These are phyloP conservation scores for Cryptosporidium meleagridis DNA, from an alignment of 169 alveolate species.

Conservation along the genomic window DNA sequence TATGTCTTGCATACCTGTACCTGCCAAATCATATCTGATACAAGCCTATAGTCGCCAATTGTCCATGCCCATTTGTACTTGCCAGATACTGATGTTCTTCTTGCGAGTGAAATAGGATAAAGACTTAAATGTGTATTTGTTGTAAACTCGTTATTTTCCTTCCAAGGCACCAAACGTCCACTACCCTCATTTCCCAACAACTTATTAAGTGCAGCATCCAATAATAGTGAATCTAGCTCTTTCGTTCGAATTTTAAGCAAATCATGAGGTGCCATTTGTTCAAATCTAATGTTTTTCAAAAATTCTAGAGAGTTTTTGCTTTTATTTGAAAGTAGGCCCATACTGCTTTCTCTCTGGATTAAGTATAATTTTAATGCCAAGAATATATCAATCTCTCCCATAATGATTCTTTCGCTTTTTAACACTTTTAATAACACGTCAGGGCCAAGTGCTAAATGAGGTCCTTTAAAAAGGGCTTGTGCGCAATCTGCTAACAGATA, in stretches of 20 bases:
- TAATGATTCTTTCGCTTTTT: conserved; percentile 45
- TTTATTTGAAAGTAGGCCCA: conserved; percentile 37
- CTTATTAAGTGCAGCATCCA: conserved; percentile 60
- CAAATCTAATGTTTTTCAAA: conserved; percentile 61
- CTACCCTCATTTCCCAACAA: conserved; percentile 56
- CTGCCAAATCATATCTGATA: conserved; percentile 75
- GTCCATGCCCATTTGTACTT: conserved; percentile 75
- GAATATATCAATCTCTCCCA: conserved; percentile 67
- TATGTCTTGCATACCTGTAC: conserved; percentile 66
- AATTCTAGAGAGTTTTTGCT: conserved; percentile 14
- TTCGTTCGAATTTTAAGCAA: conserved; percentile 39
- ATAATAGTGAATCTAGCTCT: conserved; percentile 63
- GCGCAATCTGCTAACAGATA: conserved; percentile 71
- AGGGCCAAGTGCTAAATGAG: conserved; percentile 68
- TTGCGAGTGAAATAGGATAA: conserved; percentile 48
- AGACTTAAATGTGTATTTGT: conserved; percentile 41
- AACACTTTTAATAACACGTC: conserved; percentile 59
- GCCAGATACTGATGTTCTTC: conserved; percentile 55
- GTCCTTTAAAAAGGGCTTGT: conserved; percentile 67
- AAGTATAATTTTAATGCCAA: conserved; percentile 42
- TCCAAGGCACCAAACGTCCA: conserved; percentile 75
- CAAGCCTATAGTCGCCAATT: conserved; percentile 65
- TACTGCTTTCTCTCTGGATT: conserved; percentile 63
- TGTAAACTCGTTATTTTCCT: conserved; percentile 43
- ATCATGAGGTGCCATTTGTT: conserved; percentile 74